Conservation (phyloP, 306 rosid genomes). For the Astragalus membranaceus region DNA sequence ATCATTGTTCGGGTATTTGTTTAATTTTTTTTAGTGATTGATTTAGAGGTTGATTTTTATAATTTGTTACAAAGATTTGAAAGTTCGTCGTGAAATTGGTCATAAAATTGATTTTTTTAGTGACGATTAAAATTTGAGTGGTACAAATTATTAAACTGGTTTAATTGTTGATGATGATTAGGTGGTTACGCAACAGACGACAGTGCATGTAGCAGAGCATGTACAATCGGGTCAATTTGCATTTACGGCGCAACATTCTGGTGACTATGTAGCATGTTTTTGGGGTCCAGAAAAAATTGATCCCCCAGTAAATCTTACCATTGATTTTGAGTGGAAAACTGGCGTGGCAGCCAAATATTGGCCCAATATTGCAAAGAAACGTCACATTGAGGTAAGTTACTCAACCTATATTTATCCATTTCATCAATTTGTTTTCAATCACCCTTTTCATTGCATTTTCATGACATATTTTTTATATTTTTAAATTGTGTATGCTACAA, state of each 20-base stretch:
- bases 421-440: too few species aligned
- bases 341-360: conserved; percentile 58
- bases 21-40: neutral
- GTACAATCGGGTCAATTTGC: conserved; percentile 51
- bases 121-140: too few species aligned
- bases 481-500: too few species aligned
- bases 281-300: conserved; percentile 19
- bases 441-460: too few species aligned
- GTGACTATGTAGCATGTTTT: conserved; percentile 58
- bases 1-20: conserved; percentile 46
- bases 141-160: neutral
- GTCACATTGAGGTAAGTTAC: conserved; percentile 54
- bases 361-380: conserved; percentile 60
- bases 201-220: conserved; percentile 17
- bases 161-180: conserved; percentile 12
- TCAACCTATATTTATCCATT: too few species aligned
- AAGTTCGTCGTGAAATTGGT: too few species aligned
- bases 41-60: too few species aligned
- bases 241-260: conserved; percentile 40
- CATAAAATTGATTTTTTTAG: too few species aligned
- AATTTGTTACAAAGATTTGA: too few species aligned
- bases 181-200: conserved; percentile 43
- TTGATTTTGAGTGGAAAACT: conserved; percentile 69
- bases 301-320: conserved; percentile 27
- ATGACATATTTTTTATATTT: too few species aligned